Percentiles rank a stretch among this genome's conserved stretches.
These are phyloP conservation scores for Saccharomyces jurei DNA, from an alignment of 805 yeast genomes.

Conservation along the genomic window DNA sequence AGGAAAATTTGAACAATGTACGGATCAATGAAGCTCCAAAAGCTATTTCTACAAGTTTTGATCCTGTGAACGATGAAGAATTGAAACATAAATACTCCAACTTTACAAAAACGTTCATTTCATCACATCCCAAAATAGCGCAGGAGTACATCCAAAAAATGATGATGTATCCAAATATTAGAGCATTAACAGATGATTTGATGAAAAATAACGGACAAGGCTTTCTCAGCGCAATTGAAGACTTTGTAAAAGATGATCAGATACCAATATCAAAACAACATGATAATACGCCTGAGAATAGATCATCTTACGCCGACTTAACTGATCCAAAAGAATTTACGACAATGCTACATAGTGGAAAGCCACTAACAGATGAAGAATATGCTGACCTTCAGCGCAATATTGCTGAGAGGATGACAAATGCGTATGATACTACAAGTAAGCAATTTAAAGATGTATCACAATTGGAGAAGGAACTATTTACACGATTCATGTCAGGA, in stretches of 20 bases:
- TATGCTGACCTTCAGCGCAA: conserved; percentile 26
- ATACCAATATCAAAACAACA: background rate
- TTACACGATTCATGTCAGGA: conserved; percentile 27
- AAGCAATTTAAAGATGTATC: conserved; percentile 23
- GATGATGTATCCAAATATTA: conserved; percentile 36
- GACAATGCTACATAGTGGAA: conserved; percentile 25
- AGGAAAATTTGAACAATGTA: conserved; percentile 1
- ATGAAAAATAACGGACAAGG: conserved; percentile 58
- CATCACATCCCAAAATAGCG: conserved; percentile 30
- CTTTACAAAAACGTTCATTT: conserved; percentile 27
- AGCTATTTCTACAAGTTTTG: background rate
- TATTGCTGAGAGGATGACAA: conserved; percentile 28
- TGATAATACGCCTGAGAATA: background rate
- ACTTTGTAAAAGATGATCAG: conserved; percentile 45
- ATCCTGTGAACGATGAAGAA: conserved; percentile 9
- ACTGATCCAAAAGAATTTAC: conserved; percentile 22
- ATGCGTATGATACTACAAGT: conserved; percentile 21
- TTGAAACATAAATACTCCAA: conserved; percentile 19
- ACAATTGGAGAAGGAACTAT: conserved; percentile 25
- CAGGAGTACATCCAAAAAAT: conserved; percentile 27
- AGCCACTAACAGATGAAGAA: conserved; percentile 25
- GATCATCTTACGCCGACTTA: background rate
- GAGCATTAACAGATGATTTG: conserved; percentile 70
- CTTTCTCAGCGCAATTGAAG: conserved; percentile 73
- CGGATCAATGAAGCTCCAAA: background rate